Percentiles rank a stretch among this genome's conserved stretches.
Evolutionary conservation across 2,329 filamentous ascomycete genomes (phyloP).

Genomic region (Bisporella sp.): DNA sequence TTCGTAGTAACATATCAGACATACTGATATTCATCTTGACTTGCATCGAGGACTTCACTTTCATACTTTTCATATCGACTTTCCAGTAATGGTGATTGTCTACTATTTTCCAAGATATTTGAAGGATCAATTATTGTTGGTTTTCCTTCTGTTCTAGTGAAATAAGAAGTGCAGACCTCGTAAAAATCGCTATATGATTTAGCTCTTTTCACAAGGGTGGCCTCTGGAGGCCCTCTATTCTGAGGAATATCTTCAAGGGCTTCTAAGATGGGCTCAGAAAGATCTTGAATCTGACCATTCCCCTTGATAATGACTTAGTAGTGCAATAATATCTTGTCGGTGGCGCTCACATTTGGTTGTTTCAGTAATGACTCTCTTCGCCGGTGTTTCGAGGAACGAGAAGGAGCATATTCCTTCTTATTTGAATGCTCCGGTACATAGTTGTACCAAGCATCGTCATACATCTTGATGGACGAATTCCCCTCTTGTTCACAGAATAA

Average conservation of each 20-base stretch:
- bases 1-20: constrained; percentile 22
- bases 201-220: constrained; percentile 57
- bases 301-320: constrained; percentile 33
- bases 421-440: constrained; percentile 58
- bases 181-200: constrained; percentile 78
- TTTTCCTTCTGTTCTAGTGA: constrained; percentile 42
- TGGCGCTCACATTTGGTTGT: constrained; percentile 50
- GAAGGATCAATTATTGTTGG: constrained; percentile 11
- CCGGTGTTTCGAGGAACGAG: constrained; percentile 46
- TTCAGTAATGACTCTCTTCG: constrained; percentile 65
- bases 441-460: constrained; percentile 80
- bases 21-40: constrained; percentile 79
- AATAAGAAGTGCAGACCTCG: constrained; percentile 50
- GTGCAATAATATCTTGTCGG: neutral
- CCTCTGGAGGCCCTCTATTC: constrained; percentile 55
- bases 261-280: constrained; percentile 48
- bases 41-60: constrained; percentile 67
- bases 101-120: constrained; percentile 30
- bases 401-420: constrained; percentile 39
- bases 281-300: constrained; percentile 46
- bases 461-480: constrained; percentile 42
- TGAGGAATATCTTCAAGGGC: constrained; percentile 50
- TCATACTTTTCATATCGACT: constrained; percentile 53
- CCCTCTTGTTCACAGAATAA: too few relatives aligned
- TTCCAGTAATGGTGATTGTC: constrained; percentile 45